Percentiles rank a stretch among this genome's conserved stretches.
Conservation (phyloP, 495 filamentous ascomycete species). For the Neurospora sp. region DNA sequence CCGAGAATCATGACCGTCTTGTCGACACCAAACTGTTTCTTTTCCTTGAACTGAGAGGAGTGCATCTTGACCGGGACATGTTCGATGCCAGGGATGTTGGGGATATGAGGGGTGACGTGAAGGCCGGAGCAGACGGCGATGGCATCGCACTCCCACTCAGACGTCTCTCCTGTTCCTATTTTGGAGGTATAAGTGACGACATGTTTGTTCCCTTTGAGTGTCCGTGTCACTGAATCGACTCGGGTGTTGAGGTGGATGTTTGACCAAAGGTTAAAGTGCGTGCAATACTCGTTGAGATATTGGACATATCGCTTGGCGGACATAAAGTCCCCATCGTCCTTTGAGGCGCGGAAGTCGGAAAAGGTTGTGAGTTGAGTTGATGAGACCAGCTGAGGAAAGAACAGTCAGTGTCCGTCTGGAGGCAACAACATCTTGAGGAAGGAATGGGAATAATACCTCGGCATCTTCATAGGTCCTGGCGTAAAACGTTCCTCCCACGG, state of each 20-base stretch:
- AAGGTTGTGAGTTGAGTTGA: slow-evolving; percentile 33
- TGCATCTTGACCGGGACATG: slow-evolving; percentile 28
- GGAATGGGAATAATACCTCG: slow-evolving; percentile 14
- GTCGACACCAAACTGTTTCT: slow-evolving; percentile 25
- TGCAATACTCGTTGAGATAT: slow-evolving; percentile 33
- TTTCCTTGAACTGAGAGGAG: slow-evolving; percentile 33
- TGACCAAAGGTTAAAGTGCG: slow-evolving; percentile 28
- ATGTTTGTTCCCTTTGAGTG: slow-evolving; percentile 13
- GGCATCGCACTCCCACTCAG: slow-evolving; percentile 27
- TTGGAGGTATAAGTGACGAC: slow-evolving; percentile 13
- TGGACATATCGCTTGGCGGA: slow-evolving; percentile 19
- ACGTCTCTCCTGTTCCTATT: slow-evolving; percentile 1
- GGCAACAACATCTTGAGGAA: neutral
- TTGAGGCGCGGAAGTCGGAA: slow-evolving; percentile 26
- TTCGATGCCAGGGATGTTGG: slow-evolving; percentile 27
- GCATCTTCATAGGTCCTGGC: slow-evolving; percentile 26
- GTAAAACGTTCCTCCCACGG: slow-evolving; percentile 24
- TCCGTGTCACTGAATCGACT: slow-evolving; percentile 17
- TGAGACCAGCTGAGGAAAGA: slow-evolving; percentile 25
- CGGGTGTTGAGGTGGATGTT: slow-evolving; percentile 26
- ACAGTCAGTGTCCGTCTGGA: neutral
- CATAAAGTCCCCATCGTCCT: slow-evolving; percentile 28
- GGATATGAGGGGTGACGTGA: slow-evolving; percentile 31
- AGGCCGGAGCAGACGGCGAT: slow-evolving; percentile 36
- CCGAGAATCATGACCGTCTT: slow-evolving; percentile 34